Evolutionary conservation across 2,329 filamentous ascomycete genomes (phyloP), one percentile per base, ranked within the genome.

Genomic region (Pseudogymnoascus sp.): DNA sequence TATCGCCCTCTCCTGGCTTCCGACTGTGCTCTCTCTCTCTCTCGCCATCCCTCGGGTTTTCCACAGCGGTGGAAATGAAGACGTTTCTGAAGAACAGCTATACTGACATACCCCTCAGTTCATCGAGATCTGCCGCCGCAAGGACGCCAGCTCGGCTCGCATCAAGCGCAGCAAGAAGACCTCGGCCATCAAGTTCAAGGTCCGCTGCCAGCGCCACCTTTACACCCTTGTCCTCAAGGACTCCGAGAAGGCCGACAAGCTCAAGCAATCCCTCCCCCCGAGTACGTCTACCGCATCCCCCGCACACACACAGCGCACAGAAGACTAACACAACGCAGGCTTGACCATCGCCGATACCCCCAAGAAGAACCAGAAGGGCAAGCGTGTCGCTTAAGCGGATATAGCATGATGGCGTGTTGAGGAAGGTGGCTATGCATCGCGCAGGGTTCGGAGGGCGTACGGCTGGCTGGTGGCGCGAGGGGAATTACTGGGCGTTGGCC

Each of bases 141-240:
- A 96, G 86, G 96, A 99, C 88, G 95, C 95, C 79, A 96, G 90
- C 79, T 96, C 90, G 81, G 90, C 90, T 77, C 88, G 90, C 80
- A 91, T 93, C 85, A 93, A 97, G 92, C 95, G 96, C 86, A 96
- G 88, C 87, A 89, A 87, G 81, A 88, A 89, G 82, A 82, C 83
- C 76, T 86, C 88, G 79, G 88, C 93, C 85, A 93, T 95, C 88
- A 99, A 99, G 90, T 97, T 99, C 92, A 99, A 99, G 91, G 93
- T 99, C 86, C 91, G 95, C 81, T 97, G 95, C 89, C 85, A 91
- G 79, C 87, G 88, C 76, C 88, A 95, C 85, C 85, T 99, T 73
- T 99, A 99, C 90, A 97, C 95, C 73, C 88, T 99, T 74, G 90
- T 96, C 78, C 88, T 99, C 76, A 97, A 96, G 88, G 95, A 99